A percentile compares a stretch with the other conserved stretches of the same genome.
Evolutionary conservation across 306 rosid species (phyloP).

Genomic region (Senna tora): DNA sequence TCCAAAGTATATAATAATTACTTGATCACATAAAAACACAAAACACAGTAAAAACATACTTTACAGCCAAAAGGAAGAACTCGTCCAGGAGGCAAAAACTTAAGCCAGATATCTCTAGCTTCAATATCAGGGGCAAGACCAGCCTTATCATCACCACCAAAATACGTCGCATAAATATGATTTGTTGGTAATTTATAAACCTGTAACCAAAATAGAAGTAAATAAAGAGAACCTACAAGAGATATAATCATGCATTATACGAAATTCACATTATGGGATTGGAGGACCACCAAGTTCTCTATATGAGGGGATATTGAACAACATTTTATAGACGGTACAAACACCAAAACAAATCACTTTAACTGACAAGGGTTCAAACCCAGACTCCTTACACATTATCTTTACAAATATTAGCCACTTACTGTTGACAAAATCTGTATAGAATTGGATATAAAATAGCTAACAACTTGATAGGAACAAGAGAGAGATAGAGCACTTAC

Average conservation of each 20-base stretch:
- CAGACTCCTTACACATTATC: not conserved
- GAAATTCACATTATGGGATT: slow-evolving; percentile 24
- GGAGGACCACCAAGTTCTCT: not conserved
- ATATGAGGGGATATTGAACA: slow-evolving; percentile 12
- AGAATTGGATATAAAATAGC: not conserved
- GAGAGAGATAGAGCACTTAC: too few relatives aligned
- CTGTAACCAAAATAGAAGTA: slow-evolving; percentile 47
- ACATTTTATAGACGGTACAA: slow-evolving; percentile 9
- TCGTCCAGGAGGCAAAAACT: slow-evolving; percentile 74
- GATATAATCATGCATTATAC: slow-evolving; percentile 9
- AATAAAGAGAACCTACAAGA: not conserved
- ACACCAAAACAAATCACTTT: not conserved
- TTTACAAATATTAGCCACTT: not conserved
- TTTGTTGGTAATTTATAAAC: slow-evolving; percentile 80
- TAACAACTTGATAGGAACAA: not conserved
- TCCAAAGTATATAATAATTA: slow-evolving; percentile 10
- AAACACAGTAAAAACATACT: slow-evolving; percentile 48
- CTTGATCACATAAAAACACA: not conserved
- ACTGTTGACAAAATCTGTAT: not conserved
- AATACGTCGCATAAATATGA: slow-evolving; percentile 86
- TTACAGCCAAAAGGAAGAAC: slow-evolving; percentile 96
- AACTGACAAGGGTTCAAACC: not conserved
- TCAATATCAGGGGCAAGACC: slow-evolving; percentile 90
- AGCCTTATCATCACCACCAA: slow-evolving; percentile 84
- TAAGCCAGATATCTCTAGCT: slow-evolving; percentile 87